These are phyloP conservation scores for Verticillium tricorpus DNA, from an alignment of 2,329 filamentous ascomycete genomes.

Conservation along the genomic window DNA sequence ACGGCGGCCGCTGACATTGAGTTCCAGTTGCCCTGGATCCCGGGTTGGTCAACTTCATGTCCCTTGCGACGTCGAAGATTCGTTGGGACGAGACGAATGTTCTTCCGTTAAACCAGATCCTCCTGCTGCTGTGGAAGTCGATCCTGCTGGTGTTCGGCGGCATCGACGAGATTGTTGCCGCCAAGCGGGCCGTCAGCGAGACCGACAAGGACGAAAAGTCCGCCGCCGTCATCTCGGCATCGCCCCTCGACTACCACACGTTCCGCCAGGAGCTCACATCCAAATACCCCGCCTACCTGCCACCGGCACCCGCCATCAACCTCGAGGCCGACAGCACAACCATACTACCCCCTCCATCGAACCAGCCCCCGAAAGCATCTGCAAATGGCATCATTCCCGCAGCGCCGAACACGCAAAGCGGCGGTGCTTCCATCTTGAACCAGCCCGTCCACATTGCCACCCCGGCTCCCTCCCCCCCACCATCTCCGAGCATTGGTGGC, in stretches of 20 bases:
- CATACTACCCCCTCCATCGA: conserved; percentile 78
- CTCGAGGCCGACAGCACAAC: conserved; percentile 89
- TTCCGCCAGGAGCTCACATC: conserved; percentile 96
- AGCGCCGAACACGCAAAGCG: conserved; percentile 48
- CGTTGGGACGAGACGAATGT: conserved; percentile 67
- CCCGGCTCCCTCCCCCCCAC: conserved; percentile 89
- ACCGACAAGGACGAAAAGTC: conserved; percentile 54
- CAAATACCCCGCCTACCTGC: conserved; percentile 95
- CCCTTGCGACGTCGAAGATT: conserved; percentile 62
- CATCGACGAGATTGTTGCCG: conserved; percentile 63
- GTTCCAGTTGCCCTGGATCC: conserved; percentile 55
- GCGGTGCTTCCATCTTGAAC: conserved; percentile 77
- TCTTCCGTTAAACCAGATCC: conserved; percentile 58
- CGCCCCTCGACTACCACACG: conserved; percentile 90
- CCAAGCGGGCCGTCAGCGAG: conserved; percentile 69
- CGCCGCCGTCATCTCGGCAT: conserved; percentile 82
- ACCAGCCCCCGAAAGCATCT: conserved; percentile 61
- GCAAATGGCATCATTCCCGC: conserved; percentile 58
- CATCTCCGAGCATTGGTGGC: conserved; percentile 78
- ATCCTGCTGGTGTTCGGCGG: conserved; percentile 83
- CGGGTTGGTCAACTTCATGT: conserved; percentile 65
- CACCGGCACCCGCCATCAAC: conserved; percentile 76
- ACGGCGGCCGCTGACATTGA: conserved; percentile 8
- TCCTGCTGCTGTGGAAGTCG: conserved; percentile 88
- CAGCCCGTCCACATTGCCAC: conserved; percentile 99